Evolutionary conservation across 805 yeast genomes (phyloP).

Genomic region (Sugiyamaella floridensis): DNA sequence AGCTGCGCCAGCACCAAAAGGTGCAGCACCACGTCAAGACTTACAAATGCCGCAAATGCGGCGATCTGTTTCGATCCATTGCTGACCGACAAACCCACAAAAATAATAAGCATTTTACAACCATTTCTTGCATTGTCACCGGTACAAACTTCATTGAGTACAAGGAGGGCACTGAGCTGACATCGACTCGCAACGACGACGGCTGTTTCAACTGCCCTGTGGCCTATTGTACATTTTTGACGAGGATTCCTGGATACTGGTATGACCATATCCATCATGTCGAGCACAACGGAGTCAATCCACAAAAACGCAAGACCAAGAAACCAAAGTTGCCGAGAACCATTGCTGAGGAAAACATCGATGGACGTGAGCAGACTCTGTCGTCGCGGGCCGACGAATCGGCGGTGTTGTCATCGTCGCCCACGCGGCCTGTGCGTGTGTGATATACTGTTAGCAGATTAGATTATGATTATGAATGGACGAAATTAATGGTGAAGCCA

Average conservation of each 20-base stretch:
- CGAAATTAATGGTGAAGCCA: not conserved
- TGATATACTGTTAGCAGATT: not conserved
- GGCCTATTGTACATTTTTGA: constrained; percentile 22
- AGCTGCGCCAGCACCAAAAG: constrained; percentile 21
- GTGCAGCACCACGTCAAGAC: constrained; percentile 15
- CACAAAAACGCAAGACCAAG: constrained; percentile 19
- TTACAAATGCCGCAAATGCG: constrained; percentile 23
- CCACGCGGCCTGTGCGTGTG: not conserved
- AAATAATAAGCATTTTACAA: constrained; percentile 22
- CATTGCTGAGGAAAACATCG: not conserved
- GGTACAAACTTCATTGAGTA: constrained; percentile 19
- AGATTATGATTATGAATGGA: not conserved
- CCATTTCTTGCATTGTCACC: constrained; percentile 16
- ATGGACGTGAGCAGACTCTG: not conserved
- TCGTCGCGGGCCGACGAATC: not conserved
- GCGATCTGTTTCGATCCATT: constrained; percentile 20
- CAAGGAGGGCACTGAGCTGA: constrained; percentile 14
- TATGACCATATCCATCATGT: constrained; percentile 22
- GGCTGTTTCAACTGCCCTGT: constrained; percentile 24
- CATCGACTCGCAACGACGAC: constrained; percentile 16
- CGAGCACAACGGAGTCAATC: constrained; percentile 23
- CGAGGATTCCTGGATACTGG: constrained; percentile 25
- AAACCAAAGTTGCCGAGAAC: not conserved
- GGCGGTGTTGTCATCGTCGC: not conserved
- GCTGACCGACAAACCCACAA: constrained; percentile 27